Evolutionary conservation across 306 rosid genomes (phyloP), one percentile per base, ranked within the genome.

Genomic region (Castanopsis chinensis): DNA sequence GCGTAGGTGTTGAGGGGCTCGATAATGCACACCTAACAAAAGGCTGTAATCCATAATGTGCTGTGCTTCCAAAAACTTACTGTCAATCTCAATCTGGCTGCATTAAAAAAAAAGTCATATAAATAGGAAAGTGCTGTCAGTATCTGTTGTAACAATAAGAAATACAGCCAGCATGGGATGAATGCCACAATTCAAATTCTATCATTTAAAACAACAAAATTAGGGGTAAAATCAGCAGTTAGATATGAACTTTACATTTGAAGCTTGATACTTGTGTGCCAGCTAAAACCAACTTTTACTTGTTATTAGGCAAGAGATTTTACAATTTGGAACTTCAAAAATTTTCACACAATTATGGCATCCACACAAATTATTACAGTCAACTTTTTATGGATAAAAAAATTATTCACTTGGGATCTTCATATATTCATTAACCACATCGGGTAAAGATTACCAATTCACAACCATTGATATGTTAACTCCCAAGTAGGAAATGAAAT

Each of bases 11-110:
- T 88, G 99, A 13, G 99, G 99, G 78, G 99, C 99, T 41, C 99
- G 94, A 82, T 93, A 93, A 83, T 95, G 99, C 81, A 95, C 99
- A 55, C 99, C 99, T 52, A 95, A 88, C 76, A 95, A 91, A 72
- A 95, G 97, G 87, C 99, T 95, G 78, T 95, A 95, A 80, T 95
- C 99, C 99, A 95, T 95, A 69, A 95, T 95, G 83, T 85, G 87
- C 84, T 95, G 97, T 74, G 85, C 90, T 86, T 95, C 98, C 83
- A 95, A 84, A 79, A 95, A 95, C 81, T 87, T 90, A 75, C 98
- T 93, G 82, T 95, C 99, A 73, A 79, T 93, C 86, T 91, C 97
- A 78, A 93, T 93, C 85, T 95, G 99, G 80, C 99, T 95, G 91
- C 76, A 82, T 59, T 4, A 49, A 49, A 49, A 49, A 45, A 68